Percentiles rank a stretch among this genome's conserved stretches.
Evolutionary conservation across 345 rosid genomes (phyloP).

Genomic region (Ceriops decandra): DNA sequence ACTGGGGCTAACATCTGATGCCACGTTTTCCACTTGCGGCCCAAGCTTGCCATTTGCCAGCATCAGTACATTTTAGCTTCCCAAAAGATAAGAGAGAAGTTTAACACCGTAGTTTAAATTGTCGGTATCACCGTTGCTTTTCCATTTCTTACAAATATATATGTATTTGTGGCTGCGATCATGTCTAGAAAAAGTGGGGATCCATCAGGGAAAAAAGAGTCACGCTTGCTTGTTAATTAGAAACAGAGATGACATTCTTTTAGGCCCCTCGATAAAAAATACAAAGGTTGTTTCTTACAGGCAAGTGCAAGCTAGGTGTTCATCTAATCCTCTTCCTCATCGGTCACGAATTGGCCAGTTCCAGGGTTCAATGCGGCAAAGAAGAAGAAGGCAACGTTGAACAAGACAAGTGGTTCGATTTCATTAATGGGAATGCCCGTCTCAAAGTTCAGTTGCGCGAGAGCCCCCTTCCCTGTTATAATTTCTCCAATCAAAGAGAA

Average conservation of each 20-base stretch:
- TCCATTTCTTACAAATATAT: too few relatives aligned
- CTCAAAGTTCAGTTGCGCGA: slow-evolving; percentile 94
- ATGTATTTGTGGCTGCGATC: too few relatives aligned
- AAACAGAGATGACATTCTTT: neutral
- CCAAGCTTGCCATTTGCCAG: too few relatives aligned
- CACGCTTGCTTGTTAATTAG: neutral
- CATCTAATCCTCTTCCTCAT: slow-evolving; percentile 50
- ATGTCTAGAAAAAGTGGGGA: too few relatives aligned
- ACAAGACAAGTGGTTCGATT: slow-evolving; percentile 86
- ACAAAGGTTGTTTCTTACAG: neutral
- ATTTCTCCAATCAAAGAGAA: slow-evolving; percentile 94
- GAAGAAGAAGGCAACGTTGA: slow-evolving; percentile 90
- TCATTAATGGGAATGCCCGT: slow-evolving; percentile 86
- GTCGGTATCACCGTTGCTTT: too few relatives aligned
- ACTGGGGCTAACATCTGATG: too few relatives aligned
- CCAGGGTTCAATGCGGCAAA: slow-evolving; percentile 91
- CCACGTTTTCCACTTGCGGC: too few relatives aligned
- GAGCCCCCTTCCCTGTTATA: slow-evolving; percentile 90
- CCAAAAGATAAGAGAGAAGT: too few relatives aligned
- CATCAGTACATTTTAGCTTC: too few relatives aligned
- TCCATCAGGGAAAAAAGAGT: neutral
- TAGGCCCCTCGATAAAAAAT: neutral
- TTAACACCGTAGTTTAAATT: too few relatives aligned
- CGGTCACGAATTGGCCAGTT: slow-evolving; percentile 82
- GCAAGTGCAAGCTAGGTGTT: neutral